phyloP scores from a whole-genome alignment of 108 stramenopile species.

The Fragilaria crotonensis region DNA sequence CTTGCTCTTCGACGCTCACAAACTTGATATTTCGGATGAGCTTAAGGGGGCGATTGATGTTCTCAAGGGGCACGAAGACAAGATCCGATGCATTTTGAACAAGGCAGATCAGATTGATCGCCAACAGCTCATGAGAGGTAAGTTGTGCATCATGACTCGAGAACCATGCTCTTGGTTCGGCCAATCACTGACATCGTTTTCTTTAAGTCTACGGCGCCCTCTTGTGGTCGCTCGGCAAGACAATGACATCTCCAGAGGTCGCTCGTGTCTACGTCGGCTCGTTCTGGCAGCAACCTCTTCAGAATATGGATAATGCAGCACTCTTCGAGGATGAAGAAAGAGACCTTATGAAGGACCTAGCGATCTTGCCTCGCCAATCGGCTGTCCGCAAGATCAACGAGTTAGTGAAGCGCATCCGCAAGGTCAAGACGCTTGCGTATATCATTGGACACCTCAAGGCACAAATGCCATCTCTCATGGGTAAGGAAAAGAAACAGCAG shows the following conservation, averaged over 20 bases:
- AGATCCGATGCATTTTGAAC: slow-evolving; percentile 98
- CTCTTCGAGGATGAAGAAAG: slow-evolving; percentile 85
- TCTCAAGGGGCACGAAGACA: slow-evolving; percentile 97
- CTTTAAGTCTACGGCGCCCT: slow-evolving; percentile 88
- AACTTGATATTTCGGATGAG: slow-evolving; percentile 99
- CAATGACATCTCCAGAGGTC: slow-evolving; percentile 92
- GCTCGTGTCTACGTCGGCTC: slow-evolving; percentile 94
- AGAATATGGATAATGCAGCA: slow-evolving; percentile 77
- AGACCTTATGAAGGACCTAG: slow-evolving; percentile 95
- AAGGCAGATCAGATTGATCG: slow-evolving; percentile 98
- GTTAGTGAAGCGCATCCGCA: slow-evolving; percentile 94
- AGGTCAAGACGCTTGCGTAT: slow-evolving; percentile 89
- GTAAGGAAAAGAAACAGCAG: slow-evolving; percentile 95
- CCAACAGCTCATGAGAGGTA: slow-evolving; percentile 94
- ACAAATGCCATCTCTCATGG: slow-evolving; percentile 96
- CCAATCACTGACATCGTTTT: too few species aligned
- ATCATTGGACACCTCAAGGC: slow-evolving; percentile 90
- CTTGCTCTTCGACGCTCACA: slow-evolving; percentile 98
- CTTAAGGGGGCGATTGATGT: slow-evolving; percentile 92
- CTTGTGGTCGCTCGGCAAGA: slow-evolving; percentile 97
- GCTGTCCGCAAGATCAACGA: slow-evolving; percentile 98
- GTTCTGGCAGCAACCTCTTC: slow-evolving; percentile 85
- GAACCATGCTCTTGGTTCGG: too few species aligned
- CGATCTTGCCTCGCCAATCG: slow-evolving; percentile 88
- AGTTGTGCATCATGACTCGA: too few species aligned